These are phyloP conservation scores for Gaultheria prostrata DNA, from an alignment of 148 eudicot species.

Conservation along the genomic window DNA sequence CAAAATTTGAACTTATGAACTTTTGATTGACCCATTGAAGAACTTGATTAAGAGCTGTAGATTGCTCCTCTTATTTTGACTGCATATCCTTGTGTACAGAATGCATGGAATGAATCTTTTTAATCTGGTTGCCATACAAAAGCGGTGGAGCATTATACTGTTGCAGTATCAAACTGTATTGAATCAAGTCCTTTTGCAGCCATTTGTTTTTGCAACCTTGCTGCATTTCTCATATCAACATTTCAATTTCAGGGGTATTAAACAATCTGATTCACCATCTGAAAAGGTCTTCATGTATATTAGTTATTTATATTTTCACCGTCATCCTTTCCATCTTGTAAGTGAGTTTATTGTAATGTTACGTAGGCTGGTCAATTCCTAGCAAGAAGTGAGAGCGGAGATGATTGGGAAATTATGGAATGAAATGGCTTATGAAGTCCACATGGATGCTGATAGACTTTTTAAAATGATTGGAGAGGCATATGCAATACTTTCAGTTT, in stretches of 20 bases:
- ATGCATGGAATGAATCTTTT: constrained; percentile 82
- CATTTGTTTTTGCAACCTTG: constrained; percentile 90
- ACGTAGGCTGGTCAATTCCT: constrained; percentile 77
- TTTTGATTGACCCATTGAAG: neutral
- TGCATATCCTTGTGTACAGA: constrained; percentile 33
- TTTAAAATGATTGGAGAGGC: constrained; percentile 95
- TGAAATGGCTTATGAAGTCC: constrained; percentile 65
- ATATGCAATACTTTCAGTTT: constrained; percentile 89
- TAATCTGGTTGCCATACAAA: constrained; percentile 68
- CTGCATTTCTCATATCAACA: constrained; percentile 23
- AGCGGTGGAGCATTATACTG: constrained; percentile 80
- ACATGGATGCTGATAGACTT: constrained; percentile 73
- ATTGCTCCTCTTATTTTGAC: neutral
- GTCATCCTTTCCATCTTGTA: neutral
- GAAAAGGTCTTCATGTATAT: constrained; percentile 63
- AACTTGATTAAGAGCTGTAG: neutral
- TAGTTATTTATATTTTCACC: constrained; percentile 1
- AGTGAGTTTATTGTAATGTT: neutral
- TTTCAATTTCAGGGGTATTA: constrained; percentile 60
- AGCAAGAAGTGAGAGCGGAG: constrained; percentile 67
- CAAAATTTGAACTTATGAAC: neutral
- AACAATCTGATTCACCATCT: constrained; percentile 60
- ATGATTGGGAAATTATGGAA: constrained; percentile 73
- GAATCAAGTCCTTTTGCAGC: constrained; percentile 86
- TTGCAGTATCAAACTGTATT: constrained; percentile 60